Conservation (phyloP, 805 yeast species). For the Spathaspora girioi region DNA sequence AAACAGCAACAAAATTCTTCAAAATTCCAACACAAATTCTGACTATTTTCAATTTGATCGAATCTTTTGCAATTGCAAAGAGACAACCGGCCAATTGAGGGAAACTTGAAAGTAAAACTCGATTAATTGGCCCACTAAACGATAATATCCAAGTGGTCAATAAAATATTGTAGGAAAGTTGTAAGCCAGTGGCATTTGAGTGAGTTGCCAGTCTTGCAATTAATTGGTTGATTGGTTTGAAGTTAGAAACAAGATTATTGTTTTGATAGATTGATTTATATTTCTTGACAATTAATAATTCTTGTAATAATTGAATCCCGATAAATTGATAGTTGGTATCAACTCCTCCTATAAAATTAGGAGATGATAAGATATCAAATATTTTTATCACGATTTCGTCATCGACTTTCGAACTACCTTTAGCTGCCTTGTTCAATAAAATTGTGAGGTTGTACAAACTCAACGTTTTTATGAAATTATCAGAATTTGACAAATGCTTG, state of each 20-base stretch:
- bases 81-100: conserved; percentile 51
- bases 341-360: conserved; percentile 23
- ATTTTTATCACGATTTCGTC: conserved; percentile 37
- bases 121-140: conserved; percentile 56
- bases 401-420: conserved; percentile 19
- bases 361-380: conserved; percentile 33
- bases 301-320: conserved; percentile 59
- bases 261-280: conserved; percentile 50
- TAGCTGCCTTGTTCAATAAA: conserved; percentile 34
- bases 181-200: conserved; percentile 53
- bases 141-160: conserved; percentile 82
- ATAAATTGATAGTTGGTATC: conserved; percentile 55
- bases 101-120: conserved; percentile 47
- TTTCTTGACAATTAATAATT: conserved; percentile 50
- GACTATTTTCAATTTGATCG: conserved; percentile 89
- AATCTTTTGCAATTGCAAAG: conserved; percentile 62
- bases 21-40: conserved; percentile 78
- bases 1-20: conserved; percentile 50
- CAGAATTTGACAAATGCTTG: conserved; percentile 50
- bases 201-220: conserved; percentile 26
- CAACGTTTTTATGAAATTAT: conserved; percentile 54
- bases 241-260: conserved; percentile 30
- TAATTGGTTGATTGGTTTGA: conserved; percentile 28
- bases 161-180: conserved; percentile 77
- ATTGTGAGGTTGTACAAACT: conserved; percentile 52